Evolutionary conservation across 225 moss, liverwort and hornwort genomes (phyloP).

Genomic region (Asterella californica): DNA sequence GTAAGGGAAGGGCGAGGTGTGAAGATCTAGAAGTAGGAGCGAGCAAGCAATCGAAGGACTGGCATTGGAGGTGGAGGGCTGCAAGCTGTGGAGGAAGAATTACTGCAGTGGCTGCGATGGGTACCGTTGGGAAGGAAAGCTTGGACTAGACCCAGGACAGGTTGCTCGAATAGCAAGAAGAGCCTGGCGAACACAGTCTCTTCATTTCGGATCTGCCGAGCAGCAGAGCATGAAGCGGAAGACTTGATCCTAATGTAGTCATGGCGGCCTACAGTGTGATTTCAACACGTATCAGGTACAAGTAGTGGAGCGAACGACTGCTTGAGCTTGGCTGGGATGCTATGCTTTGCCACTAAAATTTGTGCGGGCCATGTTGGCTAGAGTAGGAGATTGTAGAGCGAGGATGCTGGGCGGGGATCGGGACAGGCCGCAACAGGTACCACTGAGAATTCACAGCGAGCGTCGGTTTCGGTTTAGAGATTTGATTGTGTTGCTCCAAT

Average conservation of each 20-base stretch:
- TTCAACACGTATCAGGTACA: neutral
- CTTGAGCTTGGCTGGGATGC: neutral
- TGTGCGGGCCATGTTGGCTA: constrained; percentile 12
- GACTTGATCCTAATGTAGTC: constrained; percentile 9
- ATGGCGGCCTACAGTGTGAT: constrained; percentile 13
- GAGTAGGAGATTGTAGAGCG: neutral
- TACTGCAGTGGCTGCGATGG: neutral
- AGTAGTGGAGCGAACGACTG: neutral
- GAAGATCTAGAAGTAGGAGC: neutral
- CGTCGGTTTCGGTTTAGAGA: neutral
- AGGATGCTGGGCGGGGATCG: constrained; percentile 8
- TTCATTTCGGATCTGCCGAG: constrained; percentile 3
- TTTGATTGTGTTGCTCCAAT: neutral
- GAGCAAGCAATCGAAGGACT: neutral
- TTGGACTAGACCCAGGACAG: neutral
- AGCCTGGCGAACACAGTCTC: neutral
- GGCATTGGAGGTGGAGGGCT: neutral
- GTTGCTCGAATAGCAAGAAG: neutral
- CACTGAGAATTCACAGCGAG: neutral
- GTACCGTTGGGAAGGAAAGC: neutral
- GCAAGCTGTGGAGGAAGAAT: constrained; percentile 2
- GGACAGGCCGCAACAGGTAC: neutral
- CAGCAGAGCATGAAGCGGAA: neutral
- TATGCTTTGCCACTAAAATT: neutral
- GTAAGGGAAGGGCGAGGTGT: neutral